These are phyloP conservation scores for Populus alba DNA, from an alignment of 345 rosid genomes.

Conservation along the genomic window DNA sequence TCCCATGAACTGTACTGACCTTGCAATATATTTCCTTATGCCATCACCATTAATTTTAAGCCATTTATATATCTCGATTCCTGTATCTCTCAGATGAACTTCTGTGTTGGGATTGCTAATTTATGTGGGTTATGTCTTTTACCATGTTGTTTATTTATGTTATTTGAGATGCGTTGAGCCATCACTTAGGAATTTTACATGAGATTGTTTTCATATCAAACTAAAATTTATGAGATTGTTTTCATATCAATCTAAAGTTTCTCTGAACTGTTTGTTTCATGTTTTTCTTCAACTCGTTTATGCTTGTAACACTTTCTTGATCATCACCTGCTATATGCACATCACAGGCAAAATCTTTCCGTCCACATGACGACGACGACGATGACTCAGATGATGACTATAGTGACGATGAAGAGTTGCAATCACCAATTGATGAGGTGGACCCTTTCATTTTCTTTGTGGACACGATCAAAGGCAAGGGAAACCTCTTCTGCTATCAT, in stretches of 20 bases:
- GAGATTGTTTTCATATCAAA: not conserved
- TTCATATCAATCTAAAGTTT: not conserved
- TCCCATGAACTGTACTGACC: not conserved
- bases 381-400: constrained; percentile 88
- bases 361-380: constrained; percentile 57
- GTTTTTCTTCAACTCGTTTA: not conserved
- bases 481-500: not conserved
- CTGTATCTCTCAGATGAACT: not conserved
- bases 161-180: not conserved
- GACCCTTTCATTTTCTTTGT: constrained; percentile 93
- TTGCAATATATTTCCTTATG: not conserved
- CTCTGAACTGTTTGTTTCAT: not conserved
- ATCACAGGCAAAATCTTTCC: constrained; percentile 68
- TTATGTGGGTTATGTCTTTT: not conserved
- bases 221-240: not conserved
- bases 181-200: not conserved
- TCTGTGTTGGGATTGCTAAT: not conserved
- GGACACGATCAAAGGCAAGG: constrained; percentile 77
- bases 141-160: not conserved
- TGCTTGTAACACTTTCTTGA: not conserved
- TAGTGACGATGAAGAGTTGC: constrained; percentile 90
- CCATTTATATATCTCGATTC: not conserved
- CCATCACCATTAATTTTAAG: not conserved
- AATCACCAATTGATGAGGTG: constrained; percentile 94
- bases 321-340: constrained; percentile 7